Evolutionary conservation across 257 asterid species (phyloP).

Genomic region (Schizonepeta tenuifolia): DNA sequence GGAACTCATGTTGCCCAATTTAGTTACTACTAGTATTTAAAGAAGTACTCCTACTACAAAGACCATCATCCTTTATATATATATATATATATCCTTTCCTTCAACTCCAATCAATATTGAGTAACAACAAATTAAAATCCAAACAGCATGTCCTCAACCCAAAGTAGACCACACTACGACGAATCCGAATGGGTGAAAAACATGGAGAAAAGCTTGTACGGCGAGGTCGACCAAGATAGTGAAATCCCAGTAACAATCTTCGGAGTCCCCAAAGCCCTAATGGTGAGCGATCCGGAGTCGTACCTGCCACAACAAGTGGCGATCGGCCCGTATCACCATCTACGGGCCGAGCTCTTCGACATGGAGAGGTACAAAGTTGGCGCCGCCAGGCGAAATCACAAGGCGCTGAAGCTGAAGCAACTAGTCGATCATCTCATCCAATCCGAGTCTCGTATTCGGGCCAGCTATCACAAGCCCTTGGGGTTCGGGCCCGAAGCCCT

Average conservation of each 20-base stretch:
- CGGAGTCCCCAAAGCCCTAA: conserved; percentile 51
- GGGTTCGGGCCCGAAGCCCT: conserved; percentile 45
- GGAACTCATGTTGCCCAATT: not conserved
- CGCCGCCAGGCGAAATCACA: conserved; percentile 54
- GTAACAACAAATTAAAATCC: too few relatives aligned
- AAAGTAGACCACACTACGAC: conserved; percentile 34
- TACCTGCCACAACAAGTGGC: conserved; percentile 63
- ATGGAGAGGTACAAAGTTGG: conserved; percentile 65
- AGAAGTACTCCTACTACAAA: too few relatives aligned
- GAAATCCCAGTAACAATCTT: conserved; percentile 57
- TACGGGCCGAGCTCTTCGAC: conserved; percentile 48
- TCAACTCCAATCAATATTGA: too few relatives aligned
- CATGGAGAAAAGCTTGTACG: conserved; percentile 49
- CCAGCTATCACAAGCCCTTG: conserved; percentile 53
- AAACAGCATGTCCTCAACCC: conserved; percentile 32
- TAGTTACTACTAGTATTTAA: not conserved
- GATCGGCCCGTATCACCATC: conserved; percentile 68
- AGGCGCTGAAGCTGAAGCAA: conserved; percentile 41
- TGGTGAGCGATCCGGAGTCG: conserved; percentile 40
- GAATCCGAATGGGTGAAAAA: conserved; percentile 57
- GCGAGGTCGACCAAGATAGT: conserved; percentile 51
- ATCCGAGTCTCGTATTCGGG: conserved; percentile 46
- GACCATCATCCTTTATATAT: not conserved
- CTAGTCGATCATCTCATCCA: conserved; percentile 41
- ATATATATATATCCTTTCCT: not conserved